Evolutionary conservation across 768 basidiomycete species (phyloP).

Genomic region (Sporobolomyces roseus): DNA sequence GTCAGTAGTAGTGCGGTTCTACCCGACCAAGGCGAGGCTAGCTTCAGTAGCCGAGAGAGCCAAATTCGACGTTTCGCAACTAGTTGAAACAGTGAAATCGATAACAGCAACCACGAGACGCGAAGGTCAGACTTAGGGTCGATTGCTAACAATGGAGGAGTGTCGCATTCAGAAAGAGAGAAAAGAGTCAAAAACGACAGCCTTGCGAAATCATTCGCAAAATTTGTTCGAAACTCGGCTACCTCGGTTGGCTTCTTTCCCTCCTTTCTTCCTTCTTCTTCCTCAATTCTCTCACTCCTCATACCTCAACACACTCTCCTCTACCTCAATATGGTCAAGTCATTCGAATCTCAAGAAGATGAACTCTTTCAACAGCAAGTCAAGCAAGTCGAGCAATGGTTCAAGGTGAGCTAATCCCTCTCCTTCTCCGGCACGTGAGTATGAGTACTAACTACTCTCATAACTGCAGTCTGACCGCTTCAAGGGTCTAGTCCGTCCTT

Average conservation of each 20-base stretch:
- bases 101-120: no score
- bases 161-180: not conserved
- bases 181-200: no score
- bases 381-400: constrained; percentile 81
- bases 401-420: constrained; percentile 61
- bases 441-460: no score
- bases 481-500: constrained; percentile 78
- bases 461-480: constrained; percentile 74
- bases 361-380: constrained; percentile 74
- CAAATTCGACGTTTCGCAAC: no score
- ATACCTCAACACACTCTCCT: not conserved
- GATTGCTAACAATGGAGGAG: no score
- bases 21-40: no score
- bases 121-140: no score
- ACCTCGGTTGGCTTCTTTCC: not conserved
- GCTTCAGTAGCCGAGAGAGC: no score
- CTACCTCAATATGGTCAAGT: constrained; percentile 18
- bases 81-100: no score
- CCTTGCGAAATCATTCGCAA: no score
- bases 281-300: not conserved
- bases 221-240: no score
- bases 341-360: constrained; percentile 47
- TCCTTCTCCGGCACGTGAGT: not conserved
- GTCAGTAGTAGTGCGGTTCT: no score
- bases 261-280: not conserved